phyloP scores from a whole-genome alignment of 2,329 filamentous ascomycete species.

The Fonsecaea multimorphosa region DNA sequence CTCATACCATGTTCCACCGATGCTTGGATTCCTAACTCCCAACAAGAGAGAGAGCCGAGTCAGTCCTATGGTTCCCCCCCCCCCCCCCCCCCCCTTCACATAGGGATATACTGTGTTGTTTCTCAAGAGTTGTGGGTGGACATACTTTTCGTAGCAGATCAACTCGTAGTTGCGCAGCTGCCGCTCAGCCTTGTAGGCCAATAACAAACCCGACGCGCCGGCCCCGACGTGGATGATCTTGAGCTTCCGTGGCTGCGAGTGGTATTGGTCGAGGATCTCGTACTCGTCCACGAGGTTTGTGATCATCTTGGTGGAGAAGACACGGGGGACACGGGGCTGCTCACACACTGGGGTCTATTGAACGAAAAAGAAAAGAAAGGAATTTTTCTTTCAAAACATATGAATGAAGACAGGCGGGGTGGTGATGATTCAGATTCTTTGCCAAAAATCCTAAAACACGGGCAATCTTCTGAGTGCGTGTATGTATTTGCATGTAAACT shows the following conservation, averaged over 20 bases:
- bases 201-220: slow-evolving; percentile 31
- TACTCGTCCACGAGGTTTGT: slow-evolving; percentile 7
- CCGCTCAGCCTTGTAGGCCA: slow-evolving; percentile 42
- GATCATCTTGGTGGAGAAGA: slow-evolving; percentile 14
- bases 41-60: too few species aligned
- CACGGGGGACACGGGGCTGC: too few species aligned
- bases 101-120: too few species aligned
- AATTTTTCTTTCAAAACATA: not conserved
- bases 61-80: too few species aligned
- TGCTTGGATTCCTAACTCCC: slow-evolving; percentile 16
- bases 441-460: too few species aligned
- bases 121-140: too few species aligned
- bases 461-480: too few species aligned
- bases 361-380: not conserved
- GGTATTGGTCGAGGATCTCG: slow-evolving; percentile 16
- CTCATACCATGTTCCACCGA: slow-evolving; percentile 43
- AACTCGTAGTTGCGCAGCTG: slow-evolving; percentile 41
- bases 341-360: not conserved
- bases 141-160: slow-evolving; percentile 37
- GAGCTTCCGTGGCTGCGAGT: slow-evolving; percentile 24
- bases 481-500: too few species aligned
- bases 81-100: too few species aligned
- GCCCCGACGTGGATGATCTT: slow-evolving; percentile 37
- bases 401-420: too few species aligned
- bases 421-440: too few species aligned